These are phyloP conservation scores for Candida endomychidarum DNA, from an alignment of 805 yeast genomes.

Conservation along the genomic window DNA sequence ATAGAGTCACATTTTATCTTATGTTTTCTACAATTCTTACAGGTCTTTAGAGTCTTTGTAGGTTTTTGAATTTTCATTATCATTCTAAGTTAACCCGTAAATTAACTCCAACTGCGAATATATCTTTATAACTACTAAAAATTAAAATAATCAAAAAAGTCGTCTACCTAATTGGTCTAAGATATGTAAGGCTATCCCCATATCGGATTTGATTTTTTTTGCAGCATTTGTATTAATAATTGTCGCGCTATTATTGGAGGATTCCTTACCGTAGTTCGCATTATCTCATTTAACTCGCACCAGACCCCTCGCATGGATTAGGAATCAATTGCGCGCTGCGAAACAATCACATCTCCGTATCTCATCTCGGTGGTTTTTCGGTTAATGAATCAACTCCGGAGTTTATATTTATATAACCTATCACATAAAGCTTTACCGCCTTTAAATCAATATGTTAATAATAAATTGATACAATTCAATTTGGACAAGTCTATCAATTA, in stretches of 20 bases:
- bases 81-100: slow-evolving; percentile 5
- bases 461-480: slow-evolving; percentile 21
- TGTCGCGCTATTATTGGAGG: slow-evolving; percentile 3
- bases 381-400: slow-evolving; percentile 21
- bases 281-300: too few relatives aligned
- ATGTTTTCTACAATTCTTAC: slow-evolving; percentile 63
- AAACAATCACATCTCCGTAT: too few relatives aligned
- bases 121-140: background rate
- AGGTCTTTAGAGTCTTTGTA: slow-evolving; percentile 46
- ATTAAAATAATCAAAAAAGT: slow-evolving; percentile 1
- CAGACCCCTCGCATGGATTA: too few relatives aligned
- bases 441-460: slow-evolving; percentile 22
- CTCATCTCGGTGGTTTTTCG: too few relatives aligned
- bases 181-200: slow-evolving; percentile 7
- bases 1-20: slow-evolving; percentile 66
- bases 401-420: slow-evolving; percentile 30
- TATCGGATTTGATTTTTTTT: slow-evolving; percentile 6
- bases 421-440: slow-evolving; percentile 24
- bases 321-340: too few relatives aligned
- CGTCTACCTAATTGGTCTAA: slow-evolving; percentile 4
- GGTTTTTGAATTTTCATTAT: slow-evolving; percentile 12
- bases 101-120: background rate
- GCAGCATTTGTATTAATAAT: slow-evolving; percentile 4
- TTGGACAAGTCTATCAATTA: slow-evolving; percentile 26
- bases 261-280: slow-evolving; percentile 4